Base-by-base conservation (phyloP, 441 rosid genomes). In the Raphanus hybrid region DNA sequence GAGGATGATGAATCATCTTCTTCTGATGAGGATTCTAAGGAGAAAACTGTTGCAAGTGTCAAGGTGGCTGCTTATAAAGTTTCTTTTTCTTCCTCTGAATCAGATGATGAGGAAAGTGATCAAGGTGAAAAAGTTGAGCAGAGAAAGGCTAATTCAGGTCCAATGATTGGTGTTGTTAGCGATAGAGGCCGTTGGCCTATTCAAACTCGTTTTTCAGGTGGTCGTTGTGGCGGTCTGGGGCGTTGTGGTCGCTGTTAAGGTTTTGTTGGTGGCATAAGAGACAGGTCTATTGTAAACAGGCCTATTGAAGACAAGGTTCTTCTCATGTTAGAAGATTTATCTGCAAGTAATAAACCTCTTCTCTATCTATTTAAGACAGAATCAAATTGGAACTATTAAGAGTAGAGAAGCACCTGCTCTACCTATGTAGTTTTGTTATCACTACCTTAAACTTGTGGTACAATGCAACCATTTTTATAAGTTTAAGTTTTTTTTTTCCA, bases 1-100 rank as follows among this genome's bases (percentile, higher is more conserved):
- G 65, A 61, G 18, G 34, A 29, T 29, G 39, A 29, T 61, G 65
- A 29, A 16, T 55, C 27, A 61, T 29, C 41, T 20, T 64, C 68
- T 4, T 26, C 41, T 11, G 79, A 75, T 37, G 82, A 75, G 12
- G 18, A 12, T 2, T 29, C 64, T 12, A 15, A 12, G 3, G 35
- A 61, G 66, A 66, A 55, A 26, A 76, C 71, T 71, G 75, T 69
- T 15, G 14, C 77, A 9, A 57, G 62, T 57, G 6, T 26, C 6
- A 9, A 55, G 26, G 27, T 9, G 23, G 60, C 11, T 55, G 27
- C 29, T 23, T 23, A 23, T 43, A 43, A 2, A 11, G 50, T 2
- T 3, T 43, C 50, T 43, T 37, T 11, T 37, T 39, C 43, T 2
- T 39, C 43, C 7, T 23, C 26, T 23, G 43, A 29, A 29, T 29